phyloP scores from a whole-genome alignment of 352 stramenopile species.

The Thalassiosira hispida region DNA sequence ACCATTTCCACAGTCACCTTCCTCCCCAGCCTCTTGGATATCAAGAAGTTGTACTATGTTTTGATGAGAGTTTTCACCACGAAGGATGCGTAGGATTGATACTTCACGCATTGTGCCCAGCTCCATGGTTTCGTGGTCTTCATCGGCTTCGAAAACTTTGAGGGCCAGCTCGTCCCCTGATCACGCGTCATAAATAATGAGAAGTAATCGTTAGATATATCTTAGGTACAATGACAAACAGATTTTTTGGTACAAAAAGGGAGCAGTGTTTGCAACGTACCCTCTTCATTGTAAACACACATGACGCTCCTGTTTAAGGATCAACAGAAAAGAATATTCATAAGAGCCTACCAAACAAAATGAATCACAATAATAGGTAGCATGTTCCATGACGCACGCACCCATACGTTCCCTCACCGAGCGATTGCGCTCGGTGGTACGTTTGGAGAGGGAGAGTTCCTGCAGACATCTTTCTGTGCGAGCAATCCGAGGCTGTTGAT shows the following conservation, averaged over 20 bases:
- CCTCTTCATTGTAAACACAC: constrained; percentile 81
- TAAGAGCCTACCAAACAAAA: not conserved
- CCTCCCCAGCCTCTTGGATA: constrained; percentile 65
- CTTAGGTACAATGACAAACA: not conserved
- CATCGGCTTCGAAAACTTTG: constrained; percentile 50
- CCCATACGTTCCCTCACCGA: constrained; percentile 76
- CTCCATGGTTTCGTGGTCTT: constrained; percentile 58
- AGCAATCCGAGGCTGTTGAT: no score
- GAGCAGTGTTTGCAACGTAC: constrained; percentile 57
- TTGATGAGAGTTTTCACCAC: constrained; percentile 66
- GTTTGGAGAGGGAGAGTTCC: constrained; percentile 59
- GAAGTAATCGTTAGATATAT: not conserved
- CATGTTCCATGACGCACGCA: not conserved
- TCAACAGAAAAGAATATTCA: not conserved
- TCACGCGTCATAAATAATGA: not conserved
- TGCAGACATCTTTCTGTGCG: constrained; percentile 62
- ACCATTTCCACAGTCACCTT: constrained; percentile 58
- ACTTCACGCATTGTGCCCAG: constrained; percentile 79
- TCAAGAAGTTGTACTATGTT: constrained; percentile 81
- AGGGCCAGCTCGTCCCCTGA: constrained; percentile 40
- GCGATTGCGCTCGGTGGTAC: constrained; percentile 70
- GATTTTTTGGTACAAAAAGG: constrained; percentile 47
- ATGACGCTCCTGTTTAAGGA: constrained; percentile 49
- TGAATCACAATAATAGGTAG: no score
- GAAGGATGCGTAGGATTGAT: constrained; percentile 74